phyloP scores from a whole-genome alignment of 768 basidiomycete species.

The Amyloporia xantha region DNA sequence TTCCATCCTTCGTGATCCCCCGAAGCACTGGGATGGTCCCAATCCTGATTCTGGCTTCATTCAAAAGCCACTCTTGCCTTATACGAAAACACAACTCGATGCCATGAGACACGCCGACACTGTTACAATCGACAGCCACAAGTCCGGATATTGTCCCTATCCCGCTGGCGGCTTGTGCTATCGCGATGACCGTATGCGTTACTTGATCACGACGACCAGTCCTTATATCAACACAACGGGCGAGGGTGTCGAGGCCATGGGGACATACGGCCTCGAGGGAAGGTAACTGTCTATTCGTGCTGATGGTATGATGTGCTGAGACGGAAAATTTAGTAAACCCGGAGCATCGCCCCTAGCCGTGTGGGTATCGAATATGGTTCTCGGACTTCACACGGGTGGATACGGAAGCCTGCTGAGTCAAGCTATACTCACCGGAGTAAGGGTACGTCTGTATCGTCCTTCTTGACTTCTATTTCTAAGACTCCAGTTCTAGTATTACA shows the following conservation, averaged over 20 bases:
- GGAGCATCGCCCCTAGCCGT: constrained; percentile 35
- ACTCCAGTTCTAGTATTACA: not conserved
- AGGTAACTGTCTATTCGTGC: too few relatives aligned
- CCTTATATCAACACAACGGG: constrained; percentile 19
- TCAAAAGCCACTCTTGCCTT: not conserved
- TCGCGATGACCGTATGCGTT: constrained; percentile 30
- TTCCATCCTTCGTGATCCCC: not conserved
- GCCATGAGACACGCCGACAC: constrained; percentile 28
- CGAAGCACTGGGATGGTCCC: not conserved
- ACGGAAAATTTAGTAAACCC: constrained; percentile 41
- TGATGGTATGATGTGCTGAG: too few relatives aligned
- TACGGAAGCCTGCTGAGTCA: constrained; percentile 35
- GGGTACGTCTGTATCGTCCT: constrained; percentile 20
- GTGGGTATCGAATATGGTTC: constrained; percentile 31
- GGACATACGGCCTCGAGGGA: constrained; percentile 41
- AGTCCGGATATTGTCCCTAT: constrained; percentile 37
- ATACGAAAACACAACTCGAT: constrained; percentile 26
- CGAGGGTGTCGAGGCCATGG: constrained; percentile 28
- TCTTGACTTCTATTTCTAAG: too few relatives aligned
- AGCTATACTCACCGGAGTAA: constrained; percentile 29
- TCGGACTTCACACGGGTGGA: constrained; percentile 34
- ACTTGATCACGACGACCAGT: constrained; percentile 32
- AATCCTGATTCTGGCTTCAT: not conserved
- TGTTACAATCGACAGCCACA: constrained; percentile 38
- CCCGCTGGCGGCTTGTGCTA: constrained; percentile 38